These are phyloP conservation scores for Ascochyta pisi DNA, from an alignment of 2,329 filamentous ascomycete genomes.

Conservation along the genomic window DNA sequence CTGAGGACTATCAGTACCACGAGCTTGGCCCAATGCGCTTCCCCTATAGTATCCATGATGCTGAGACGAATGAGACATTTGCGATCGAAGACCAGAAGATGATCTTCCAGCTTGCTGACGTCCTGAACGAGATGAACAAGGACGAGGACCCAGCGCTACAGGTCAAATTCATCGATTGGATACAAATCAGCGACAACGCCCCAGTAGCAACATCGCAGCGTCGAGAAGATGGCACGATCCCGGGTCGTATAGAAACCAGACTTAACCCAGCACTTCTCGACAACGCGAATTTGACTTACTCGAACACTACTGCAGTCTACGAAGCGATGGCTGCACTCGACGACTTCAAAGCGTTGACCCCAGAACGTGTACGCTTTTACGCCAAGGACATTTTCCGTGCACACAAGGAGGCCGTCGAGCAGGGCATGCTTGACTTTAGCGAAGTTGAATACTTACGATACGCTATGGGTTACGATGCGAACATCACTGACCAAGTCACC, in stretches of 20 bases:
- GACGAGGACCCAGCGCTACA: conserved; percentile 51
- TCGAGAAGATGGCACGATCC: conserved; percentile 21
- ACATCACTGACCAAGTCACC: conserved; percentile 54
- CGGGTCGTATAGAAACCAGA: conserved; percentile 14
- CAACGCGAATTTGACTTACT: conserved; percentile 23
- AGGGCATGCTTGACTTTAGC: conserved; percentile 66
- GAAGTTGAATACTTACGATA: conserved; percentile 67
- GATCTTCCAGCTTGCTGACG: conserved; percentile 65
- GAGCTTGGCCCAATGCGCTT: conserved; percentile 70
- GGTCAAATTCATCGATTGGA: conserved; percentile 67
- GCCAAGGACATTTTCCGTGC: conserved; percentile 55
- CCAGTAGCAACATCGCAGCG: conserved; percentile 43
- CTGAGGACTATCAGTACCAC: conserved; percentile 68
- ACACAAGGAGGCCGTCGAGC: conserved; percentile 58
- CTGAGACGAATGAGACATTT: conserved; percentile 58
- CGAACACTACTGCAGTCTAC: conserved; percentile 21
- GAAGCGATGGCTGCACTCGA: conserved; percentile 21
- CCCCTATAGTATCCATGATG: conserved; percentile 56
- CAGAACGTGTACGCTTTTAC: conserved; percentile 45
- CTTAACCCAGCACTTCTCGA: conserved; percentile 8
- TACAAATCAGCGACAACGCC: conserved; percentile 61
- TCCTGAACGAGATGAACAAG: conserved; percentile 65
- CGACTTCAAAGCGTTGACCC: conserved; percentile 19
- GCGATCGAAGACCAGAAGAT: conserved; percentile 66
- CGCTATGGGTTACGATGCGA: conserved; percentile 61